phyloP scores from a whole-genome alignment of 805 yeast genomes.

The Zygotorulaspora florentina region DNA sequence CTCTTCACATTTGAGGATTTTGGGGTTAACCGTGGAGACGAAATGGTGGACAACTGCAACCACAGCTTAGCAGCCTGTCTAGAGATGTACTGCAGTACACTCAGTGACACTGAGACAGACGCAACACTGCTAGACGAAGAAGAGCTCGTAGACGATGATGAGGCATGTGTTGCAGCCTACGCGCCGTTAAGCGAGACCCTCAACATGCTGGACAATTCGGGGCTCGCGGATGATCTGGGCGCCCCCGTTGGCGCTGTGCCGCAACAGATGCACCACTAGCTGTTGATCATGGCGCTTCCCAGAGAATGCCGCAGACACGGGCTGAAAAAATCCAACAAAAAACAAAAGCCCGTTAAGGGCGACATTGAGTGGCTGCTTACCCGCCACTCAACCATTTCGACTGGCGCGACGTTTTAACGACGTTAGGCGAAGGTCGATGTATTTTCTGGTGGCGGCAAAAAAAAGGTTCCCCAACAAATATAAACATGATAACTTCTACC shows the following conservation, averaged over 20 bases:
- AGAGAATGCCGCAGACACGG: neutral
- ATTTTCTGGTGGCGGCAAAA: constrained; percentile 1
- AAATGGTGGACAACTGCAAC: constrained; percentile 37
- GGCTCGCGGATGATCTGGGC: constrained; percentile 7
- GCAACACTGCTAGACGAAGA: neutral
- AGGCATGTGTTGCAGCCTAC: constrained; percentile 1
- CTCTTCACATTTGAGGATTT: constrained; percentile 37
- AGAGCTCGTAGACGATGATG: constrained; percentile 3
- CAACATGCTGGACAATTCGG: constrained; percentile 2
- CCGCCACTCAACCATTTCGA: constrained; percentile 1
- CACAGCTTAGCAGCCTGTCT: constrained; percentile 37
- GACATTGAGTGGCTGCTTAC: neutral
- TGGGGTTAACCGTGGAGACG: constrained; percentile 41
- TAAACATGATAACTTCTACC: neutral
- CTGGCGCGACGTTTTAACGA: neutral
- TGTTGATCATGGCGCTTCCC: neutral
- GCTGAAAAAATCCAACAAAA: neutral
- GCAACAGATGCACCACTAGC: neutral
- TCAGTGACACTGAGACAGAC: constrained; percentile 1
- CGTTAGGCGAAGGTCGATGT: neutral
- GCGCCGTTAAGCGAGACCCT: constrained; percentile 5
- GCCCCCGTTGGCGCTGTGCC: neutral
- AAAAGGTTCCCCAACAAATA: constrained; percentile 1
- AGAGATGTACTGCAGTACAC: constrained; percentile 22
- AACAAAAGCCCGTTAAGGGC: neutral